Evolutionary conservation across 257 asterid species (phyloP).

Genomic region (Nicotiana tabacum): DNA sequence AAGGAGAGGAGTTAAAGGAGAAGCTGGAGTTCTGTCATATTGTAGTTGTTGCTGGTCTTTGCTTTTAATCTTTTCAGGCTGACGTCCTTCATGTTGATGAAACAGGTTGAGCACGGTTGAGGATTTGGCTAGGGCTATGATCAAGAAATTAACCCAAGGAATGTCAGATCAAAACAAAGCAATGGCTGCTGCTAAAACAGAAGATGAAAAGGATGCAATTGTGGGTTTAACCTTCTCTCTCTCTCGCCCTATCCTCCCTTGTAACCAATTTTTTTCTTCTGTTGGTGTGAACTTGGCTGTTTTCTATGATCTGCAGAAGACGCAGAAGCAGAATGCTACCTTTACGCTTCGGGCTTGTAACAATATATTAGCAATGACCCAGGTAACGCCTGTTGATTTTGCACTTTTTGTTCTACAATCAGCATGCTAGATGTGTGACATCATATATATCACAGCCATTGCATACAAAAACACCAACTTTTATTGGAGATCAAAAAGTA

Average conservation of each 20-base stretch:
- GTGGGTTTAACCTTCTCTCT: constrained; percentile 41
- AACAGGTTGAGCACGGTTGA: constrained; percentile 74
- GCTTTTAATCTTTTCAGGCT: constrained; percentile 9
- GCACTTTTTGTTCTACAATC: background rate
- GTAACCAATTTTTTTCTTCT: background rate
- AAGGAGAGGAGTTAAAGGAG: background rate
- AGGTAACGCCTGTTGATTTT: constrained; percentile 35
- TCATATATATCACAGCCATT: constrained; percentile 45
- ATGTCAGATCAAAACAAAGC: constrained; percentile 92
- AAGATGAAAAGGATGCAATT: constrained; percentile 66
- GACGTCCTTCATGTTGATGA: constrained; percentile 23
- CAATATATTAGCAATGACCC: constrained; percentile 73
- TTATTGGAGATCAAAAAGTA: constrained; percentile 71
- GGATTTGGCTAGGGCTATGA: constrained; percentile 77
- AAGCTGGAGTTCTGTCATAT: background rate
- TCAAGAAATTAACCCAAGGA: constrained; percentile 86
- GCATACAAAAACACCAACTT: constrained; percentile 85
- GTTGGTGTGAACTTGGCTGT: background rate
- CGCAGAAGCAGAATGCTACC: constrained; percentile 80
- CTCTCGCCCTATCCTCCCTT: background rate
- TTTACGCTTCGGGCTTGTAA: constrained; percentile 77
- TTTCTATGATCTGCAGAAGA: constrained; percentile 52
- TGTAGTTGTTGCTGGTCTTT: background rate
- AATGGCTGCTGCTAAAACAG: constrained; percentile 78
- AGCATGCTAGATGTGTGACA: background rate